These are phyloP conservation scores for Tolypocladium album DNA, from an alignment of 2,329 filamentous ascomycete species.

Conservation along the genomic window DNA sequence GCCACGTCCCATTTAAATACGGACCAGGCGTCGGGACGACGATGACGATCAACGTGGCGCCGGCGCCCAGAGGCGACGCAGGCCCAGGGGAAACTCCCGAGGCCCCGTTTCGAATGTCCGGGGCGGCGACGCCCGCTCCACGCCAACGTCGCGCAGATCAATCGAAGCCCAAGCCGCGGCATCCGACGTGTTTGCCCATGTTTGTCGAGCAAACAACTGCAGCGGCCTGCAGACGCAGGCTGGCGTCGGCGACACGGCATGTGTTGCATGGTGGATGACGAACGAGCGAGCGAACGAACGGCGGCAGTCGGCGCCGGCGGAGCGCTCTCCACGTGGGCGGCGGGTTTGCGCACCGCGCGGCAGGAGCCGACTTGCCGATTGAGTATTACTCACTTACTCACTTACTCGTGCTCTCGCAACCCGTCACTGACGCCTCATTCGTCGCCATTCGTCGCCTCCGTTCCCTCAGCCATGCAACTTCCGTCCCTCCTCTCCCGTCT, in stretches of 20 bases:
- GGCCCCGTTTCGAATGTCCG: not conserved
- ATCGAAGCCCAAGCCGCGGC: not conserved
- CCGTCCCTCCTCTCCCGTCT: too few relatives aligned
- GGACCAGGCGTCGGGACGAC: not conserved
- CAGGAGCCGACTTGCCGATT: too few relatives aligned
- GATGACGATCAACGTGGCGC: not conserved
- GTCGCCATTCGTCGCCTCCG: not conserved
- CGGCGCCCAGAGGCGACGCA: not conserved
- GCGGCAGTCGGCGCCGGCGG: not conserved
- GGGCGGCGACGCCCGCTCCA: too few relatives aligned
- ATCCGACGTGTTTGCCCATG: not conserved
- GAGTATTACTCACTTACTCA: too few relatives aligned
- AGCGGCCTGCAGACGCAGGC: not conserved
- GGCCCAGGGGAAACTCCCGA: not conserved
- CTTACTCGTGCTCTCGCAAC: too few relatives aligned
- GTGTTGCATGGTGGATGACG: not conserved
- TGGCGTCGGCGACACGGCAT: not conserved
- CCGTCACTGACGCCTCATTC: not conserved
- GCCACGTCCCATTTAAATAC: not conserved
- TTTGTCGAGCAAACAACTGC: not conserved
- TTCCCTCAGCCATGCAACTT: not conserved
- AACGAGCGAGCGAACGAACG: too few relatives aligned
- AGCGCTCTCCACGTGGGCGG: not conserved
- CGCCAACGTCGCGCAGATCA: too few relatives aligned
- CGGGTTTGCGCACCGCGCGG: not conserved